A percentile compares a stretch with the other conserved stretches of the same genome.
Evolutionary conservation across 108 stramenopile species (phyloP).

Genomic region (Fragilaria crotonensis): DNA sequence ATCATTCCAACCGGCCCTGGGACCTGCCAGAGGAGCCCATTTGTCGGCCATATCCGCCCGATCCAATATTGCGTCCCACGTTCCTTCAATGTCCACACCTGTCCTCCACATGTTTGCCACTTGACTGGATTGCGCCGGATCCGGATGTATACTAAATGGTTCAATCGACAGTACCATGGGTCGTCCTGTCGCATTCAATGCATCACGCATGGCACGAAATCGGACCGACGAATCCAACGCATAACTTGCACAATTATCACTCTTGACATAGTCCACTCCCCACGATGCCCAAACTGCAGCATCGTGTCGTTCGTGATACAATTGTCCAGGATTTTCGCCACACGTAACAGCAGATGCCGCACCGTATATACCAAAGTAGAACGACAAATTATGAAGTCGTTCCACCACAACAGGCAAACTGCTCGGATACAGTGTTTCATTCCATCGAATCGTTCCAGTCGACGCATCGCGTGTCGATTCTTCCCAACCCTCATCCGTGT

Average conservation of each 20-base stretch:
- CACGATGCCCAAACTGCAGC: constrained; percentile 36
- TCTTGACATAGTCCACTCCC: constrained; percentile 53
- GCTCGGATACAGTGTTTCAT: constrained; percentile 34
- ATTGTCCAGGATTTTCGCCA: constrained; percentile 31
- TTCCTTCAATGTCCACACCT: constrained; percentile 31
- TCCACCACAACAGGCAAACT: constrained; percentile 34
- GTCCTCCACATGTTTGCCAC: constrained; percentile 57
- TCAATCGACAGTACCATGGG: not conserved
- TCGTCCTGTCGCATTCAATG: not conserved
- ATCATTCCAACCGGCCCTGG: constrained; percentile 45
- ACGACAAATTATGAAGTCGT: constrained; percentile 35
- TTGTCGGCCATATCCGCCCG: constrained; percentile 10
- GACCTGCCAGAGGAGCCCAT: constrained; percentile 28
- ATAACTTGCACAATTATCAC: constrained; percentile 42
- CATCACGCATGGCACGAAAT: constrained; percentile 1
- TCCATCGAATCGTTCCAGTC: constrained; percentile 26
- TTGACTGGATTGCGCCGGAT: not conserved
- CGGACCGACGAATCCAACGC: not conserved
- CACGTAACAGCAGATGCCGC: constrained; percentile 44
- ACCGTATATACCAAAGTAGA: constrained; percentile 58
- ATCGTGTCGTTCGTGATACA: constrained; percentile 40
- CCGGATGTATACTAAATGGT: not conserved
- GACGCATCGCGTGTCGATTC: constrained; percentile 7
- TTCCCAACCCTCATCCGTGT: constrained; percentile 62
- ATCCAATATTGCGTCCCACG: constrained; percentile 22